phyloP scores from a whole-genome alignment of 345 rosid genomes.

The Noccaea caerulescens region DNA sequence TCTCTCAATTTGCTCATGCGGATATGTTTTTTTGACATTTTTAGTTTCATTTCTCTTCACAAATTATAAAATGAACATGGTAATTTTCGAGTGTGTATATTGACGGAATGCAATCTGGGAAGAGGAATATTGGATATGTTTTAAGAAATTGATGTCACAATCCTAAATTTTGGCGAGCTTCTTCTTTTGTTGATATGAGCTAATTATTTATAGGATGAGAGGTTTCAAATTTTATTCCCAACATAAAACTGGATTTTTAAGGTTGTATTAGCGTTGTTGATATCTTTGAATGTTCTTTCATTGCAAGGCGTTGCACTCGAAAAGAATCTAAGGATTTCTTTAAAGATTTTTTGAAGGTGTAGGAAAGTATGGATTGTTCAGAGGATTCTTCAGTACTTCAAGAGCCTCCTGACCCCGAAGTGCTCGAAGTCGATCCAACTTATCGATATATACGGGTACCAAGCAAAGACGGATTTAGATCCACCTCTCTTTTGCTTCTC shows the following conservation, averaged over 20 bases:
- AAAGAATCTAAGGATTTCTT: too few species aligned
- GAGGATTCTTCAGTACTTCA: constrained; percentile 52
- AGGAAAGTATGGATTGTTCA: constrained; percentile 42
- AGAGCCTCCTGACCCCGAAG: constrained; percentile 67
- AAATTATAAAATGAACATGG: neutral
- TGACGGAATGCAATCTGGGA: constrained; percentile 7
- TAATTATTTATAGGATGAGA: neutral
- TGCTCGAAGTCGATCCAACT: constrained; percentile 73
- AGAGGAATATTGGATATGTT: constrained; percentile 21
- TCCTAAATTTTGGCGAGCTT: constrained; percentile 7
- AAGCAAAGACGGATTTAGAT: neutral
- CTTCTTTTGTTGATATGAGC: constrained; percentile 16
- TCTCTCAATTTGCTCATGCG: constrained; percentile 14
- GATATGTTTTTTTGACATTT: neutral
- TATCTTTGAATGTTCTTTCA: constrained; percentile 10
- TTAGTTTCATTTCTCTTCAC: neutral
- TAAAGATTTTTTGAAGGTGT: constrained; percentile 32
- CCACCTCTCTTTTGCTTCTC: constrained; percentile 6
- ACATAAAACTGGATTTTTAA: neutral
- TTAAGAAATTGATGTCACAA: neutral
- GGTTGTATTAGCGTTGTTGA: constrained; percentile 6
- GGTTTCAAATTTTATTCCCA: neutral
- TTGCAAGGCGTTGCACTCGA: too few species aligned
- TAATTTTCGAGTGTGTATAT: constrained; percentile 5
- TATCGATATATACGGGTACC: constrained; percentile 65